Conservation (phyloP, 2,329 filamentous ascomycete species). For the Scedosporium boydii region DNA sequence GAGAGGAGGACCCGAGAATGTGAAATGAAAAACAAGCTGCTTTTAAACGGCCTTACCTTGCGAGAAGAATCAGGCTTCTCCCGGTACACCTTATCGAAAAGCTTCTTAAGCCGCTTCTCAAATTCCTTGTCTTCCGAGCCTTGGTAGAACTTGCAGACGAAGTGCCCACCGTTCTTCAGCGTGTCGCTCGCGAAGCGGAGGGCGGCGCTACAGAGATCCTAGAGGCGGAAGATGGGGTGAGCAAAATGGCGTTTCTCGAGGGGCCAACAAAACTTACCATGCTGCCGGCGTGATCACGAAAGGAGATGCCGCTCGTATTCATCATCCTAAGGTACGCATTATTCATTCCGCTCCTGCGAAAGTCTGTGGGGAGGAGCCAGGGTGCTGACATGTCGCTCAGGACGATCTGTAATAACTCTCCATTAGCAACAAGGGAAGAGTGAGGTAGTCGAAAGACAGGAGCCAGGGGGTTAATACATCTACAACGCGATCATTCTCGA, state of each 20-base stretch:
- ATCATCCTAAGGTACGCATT: slow-evolving; percentile 97
- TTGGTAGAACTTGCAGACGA: slow-evolving; percentile 97
- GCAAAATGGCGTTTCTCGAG: background rate
- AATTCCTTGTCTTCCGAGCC: slow-evolving; percentile 75
- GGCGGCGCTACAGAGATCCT: slow-evolving; percentile 83
- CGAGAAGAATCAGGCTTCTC: slow-evolving; percentile 90
- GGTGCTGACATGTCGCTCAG: slow-evolving; percentile 98
- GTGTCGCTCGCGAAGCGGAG: slow-evolving; percentile 79
- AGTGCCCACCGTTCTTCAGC: slow-evolving; percentile 72
- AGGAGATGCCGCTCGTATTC: slow-evolving; percentile 87
- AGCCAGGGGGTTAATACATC: slow-evolving; percentile 39
- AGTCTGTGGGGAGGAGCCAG: slow-evolving; percentile 74
- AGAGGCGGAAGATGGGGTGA: background rate
- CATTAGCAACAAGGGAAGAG: background rate
- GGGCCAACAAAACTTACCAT: slow-evolving; percentile 56
- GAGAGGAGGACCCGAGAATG: background rate
- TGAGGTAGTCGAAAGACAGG: background rate
- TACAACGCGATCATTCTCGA: slow-evolving; percentile 35
- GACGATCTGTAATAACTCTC: slow-evolving; percentile 49
- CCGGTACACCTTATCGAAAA: slow-evolving; percentile 73
- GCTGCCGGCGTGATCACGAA: slow-evolving; percentile 83
- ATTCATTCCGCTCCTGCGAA: slow-evolving; percentile 83
- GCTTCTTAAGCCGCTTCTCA: slow-evolving; percentile 60
- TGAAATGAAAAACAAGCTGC: slow-evolving; percentile 10
- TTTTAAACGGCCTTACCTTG: slow-evolving; percentile 45